Conservation (phyloP, 2,329 filamentous ascomycete genomes). For the Myriosclerotinia curreyana region DNA sequence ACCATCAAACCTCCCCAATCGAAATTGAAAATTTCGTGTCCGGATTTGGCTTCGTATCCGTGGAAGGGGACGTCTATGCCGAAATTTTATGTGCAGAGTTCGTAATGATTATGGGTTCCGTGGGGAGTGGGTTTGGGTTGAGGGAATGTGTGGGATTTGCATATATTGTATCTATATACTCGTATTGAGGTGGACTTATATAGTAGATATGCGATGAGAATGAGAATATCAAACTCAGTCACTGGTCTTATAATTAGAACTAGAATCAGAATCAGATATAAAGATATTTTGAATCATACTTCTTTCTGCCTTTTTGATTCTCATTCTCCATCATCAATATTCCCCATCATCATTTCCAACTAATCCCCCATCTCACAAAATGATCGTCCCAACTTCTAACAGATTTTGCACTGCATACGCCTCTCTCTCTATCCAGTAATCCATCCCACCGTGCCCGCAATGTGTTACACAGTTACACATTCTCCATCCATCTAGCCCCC, state of each 20-base stretch:
- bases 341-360: background rate
- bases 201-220: background rate
- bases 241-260: too few species aligned
- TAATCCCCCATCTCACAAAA: background rate
- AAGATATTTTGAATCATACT: background rate
- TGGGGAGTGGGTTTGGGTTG: background rate
- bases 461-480: too few species aligned
- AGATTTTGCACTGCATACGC: background rate
- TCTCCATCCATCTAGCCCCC: too few species aligned
- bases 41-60: slow-evolving; percentile 12
- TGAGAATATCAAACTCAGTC: background rate
- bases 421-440: background rate
- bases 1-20: slow-evolving; percentile 1
- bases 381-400: background rate
- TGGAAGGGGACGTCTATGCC: slow-evolving; percentile 13
- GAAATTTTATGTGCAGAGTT: slow-evolving; percentile 4
- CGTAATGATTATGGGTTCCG: background rate
- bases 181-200: background rate
- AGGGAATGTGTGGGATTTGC: background rate
- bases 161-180: background rate
- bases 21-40: slow-evolving; percentile 2
- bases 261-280: background rate
- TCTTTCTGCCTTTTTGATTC: background rate
- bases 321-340: background rate
- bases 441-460: background rate